Base-by-base conservation (phyloP, 768 basidiomycete genomes). In the Chalciporus pseudorubinellus region DNA sequence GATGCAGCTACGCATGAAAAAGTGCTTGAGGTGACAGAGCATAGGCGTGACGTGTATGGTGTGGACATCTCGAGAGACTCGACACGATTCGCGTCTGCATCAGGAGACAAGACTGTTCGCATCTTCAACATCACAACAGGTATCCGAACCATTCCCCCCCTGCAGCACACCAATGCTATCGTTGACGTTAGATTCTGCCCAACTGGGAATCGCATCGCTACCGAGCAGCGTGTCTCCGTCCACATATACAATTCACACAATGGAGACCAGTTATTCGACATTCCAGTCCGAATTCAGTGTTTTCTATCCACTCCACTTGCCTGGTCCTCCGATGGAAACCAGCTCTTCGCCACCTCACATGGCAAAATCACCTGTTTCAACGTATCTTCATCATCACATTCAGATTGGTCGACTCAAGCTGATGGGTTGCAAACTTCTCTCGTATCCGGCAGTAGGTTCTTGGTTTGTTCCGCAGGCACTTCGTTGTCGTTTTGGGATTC, bases 201-300 rank as follows among this genome's bases (percentile, higher is more conserved):
- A n/a, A n/a, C n/a, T n/a, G n/a, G n/a, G n/a, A n/a, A n/a, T n/a
- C n/a, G n/a, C n/a, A n/a, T n/a, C n/a, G n/a, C n/a, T n/a, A n/a
- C n/a, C n/a, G n/a, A n/a, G n/a, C n/a, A n/a, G n/a, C n/a, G n/a
- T n/a, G n/a, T n/a, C n/a, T n/a, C n/a, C n/a, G n/a, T n/a, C n/a
- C n/a, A n/a, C n/a, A n/a, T n/a, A n/a, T 57, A 55, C 48, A 48
- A 57, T n/a, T 3, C 45, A 31, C 12, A 6, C 22, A 44, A 48
- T 1, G 48, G 56, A 21, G 20, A 29, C 39, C 14, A 34, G 16
- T 14, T 34, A 4, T 34, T 34, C 33, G 33, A 34, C 16, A 16
- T 34, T 7, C 33, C 33, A 34, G 33, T 34, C 16, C 13, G 3
- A 4, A 7, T 34, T 14, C 2, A n/a, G 8, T n/a, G n/a, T n/a